Evolutionary conservation across 306 rosid species (phyloP).

Genomic region (Vigna unguiculata): DNA sequence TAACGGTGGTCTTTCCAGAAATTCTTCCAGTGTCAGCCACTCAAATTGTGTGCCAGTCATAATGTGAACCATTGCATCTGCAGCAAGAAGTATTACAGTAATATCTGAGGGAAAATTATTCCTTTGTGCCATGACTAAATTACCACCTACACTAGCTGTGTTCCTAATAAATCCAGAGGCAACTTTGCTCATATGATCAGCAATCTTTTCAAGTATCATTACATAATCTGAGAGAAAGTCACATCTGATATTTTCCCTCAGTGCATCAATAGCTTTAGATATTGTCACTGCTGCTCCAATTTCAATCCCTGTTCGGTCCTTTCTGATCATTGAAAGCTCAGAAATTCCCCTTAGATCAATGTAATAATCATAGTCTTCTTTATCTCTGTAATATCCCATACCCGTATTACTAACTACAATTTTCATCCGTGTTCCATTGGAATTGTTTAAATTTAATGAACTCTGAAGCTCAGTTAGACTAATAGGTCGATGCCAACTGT

Average conservation of each 20-base stretch:
- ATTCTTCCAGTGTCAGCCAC: constrained; percentile 66
- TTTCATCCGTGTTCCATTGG: constrained; percentile 45
- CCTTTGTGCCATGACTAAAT: constrained; percentile 85
- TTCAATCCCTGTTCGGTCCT: constrained; percentile 62
- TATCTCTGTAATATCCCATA: constrained; percentile 80
- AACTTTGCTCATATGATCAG: constrained; percentile 71
- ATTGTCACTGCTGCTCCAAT: constrained; percentile 78
- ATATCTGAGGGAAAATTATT: constrained; percentile 82
- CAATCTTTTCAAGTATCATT: constrained; percentile 55
- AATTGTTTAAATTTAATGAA: constrained; percentile 28
- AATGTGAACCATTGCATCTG: constrained; percentile 64
- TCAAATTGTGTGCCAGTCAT: constrained; percentile 61
- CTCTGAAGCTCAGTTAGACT: constrained; percentile 44
- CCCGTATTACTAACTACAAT: constrained; percentile 74
- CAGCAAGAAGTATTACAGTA: constrained; percentile 73
- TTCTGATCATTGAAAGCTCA: constrained; percentile 63
- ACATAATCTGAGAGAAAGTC: constrained; percentile 52
- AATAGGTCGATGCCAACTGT: constrained; percentile 46
- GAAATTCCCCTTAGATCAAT: constrained; percentile 62
- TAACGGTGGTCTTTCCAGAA: constrained; percentile 70
- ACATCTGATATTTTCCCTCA: constrained; percentile 45
- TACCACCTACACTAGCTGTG: constrained; percentile 84
- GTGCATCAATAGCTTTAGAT: constrained; percentile 65
- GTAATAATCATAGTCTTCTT: constrained; percentile 54
- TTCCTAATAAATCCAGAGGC: constrained; percentile 72